These are phyloP conservation scores for Tetragonia tetragonoides DNA, from an alignment of 148 eudicot genomes.

Conservation along the genomic window DNA sequence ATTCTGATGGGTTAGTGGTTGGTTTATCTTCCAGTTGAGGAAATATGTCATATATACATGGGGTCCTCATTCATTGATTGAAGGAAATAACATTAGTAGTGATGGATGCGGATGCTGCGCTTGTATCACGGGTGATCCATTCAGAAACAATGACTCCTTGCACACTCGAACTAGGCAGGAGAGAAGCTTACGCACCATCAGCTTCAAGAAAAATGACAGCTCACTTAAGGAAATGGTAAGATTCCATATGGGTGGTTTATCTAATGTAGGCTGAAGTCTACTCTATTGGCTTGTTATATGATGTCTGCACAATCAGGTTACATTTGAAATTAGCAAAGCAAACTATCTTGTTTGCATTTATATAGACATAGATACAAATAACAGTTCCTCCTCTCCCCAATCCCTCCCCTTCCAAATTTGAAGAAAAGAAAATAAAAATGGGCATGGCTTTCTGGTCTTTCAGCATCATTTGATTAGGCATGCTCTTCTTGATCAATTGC, in stretches of 20 bases:
- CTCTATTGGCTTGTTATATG: not conserved
- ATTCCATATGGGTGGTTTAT: slow-evolving; percentile 7
- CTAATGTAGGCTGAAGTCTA: not conserved
- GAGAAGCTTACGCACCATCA: slow-evolving; percentile 38
- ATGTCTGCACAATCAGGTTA: not conserved
- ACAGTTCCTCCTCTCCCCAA: no score
- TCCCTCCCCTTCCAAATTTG: no score
- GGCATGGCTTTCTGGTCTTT: no score
- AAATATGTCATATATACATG: slow-evolving; percentile 81
- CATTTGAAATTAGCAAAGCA: not conserved
- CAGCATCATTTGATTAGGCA: no score
- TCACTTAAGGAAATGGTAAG: slow-evolving; percentile 46
- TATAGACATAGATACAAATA: no score
- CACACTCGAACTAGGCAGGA: slow-evolving; percentile 40
- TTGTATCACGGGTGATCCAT: slow-evolving; percentile 37
- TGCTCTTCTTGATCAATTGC: no score
- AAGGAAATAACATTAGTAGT: slow-evolving; percentile 27
- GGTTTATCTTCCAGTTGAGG: slow-evolving; percentile 52
- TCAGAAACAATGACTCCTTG: slow-evolving; percentile 38
- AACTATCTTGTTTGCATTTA: no score
- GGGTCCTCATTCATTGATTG: slow-evolving; percentile 52
- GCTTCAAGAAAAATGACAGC: slow-evolving; percentile 44
- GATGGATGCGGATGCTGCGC: slow-evolving; percentile 49
- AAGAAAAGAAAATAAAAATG: no score
- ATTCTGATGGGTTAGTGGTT: slow-evolving; percentile 21